Percentiles rank a stretch among this genome's conserved stretches.
Evolutionary conservation across 257 asterid genomes (phyloP).

Genomic region (Penstemon davidsonii): DNA sequence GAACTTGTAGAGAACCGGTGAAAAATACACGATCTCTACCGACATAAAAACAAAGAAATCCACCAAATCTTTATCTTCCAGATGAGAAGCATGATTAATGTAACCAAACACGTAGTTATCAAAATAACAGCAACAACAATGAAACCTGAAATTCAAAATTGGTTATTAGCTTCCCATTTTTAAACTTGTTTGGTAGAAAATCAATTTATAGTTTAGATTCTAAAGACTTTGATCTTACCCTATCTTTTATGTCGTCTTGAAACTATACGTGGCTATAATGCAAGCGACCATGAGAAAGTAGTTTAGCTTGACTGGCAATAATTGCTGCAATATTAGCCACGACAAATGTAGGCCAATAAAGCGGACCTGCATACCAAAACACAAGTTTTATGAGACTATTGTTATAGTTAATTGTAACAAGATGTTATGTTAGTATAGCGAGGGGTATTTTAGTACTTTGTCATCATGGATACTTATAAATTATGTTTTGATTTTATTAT

Average conservation of each 20-base stretch:
- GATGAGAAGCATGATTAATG: conserved; percentile 61
- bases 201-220: neutral
- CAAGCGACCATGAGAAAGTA: conserved; percentile 73
- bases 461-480: too few species aligned
- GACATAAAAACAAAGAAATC: conserved; percentile 36
- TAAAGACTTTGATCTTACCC: conserved; percentile 39
- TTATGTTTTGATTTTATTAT: too few species aligned
- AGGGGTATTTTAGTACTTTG: too few species aligned
- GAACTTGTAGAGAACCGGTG: conserved; percentile 61
- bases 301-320: conserved; percentile 84
- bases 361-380: conserved; percentile 27
- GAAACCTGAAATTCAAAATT: conserved; percentile 38
- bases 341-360: conserved; percentile 78
- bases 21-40: conserved; percentile 42
- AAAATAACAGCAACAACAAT: conserved; percentile 71
- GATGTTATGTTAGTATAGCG: too few species aligned
- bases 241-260: conserved; percentile 54
- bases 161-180: too few species aligned
- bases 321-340: conserved; percentile 71
- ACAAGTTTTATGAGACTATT: neutral
- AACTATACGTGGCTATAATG: conserved; percentile 44
- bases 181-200: too few species aligned
- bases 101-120: conserved; percentile 52
- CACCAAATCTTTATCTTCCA: conserved; percentile 66
- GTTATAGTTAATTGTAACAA: too few species aligned